Percentiles rank a stretch among this genome's conserved stretches.
Conservation (phyloP, 2,329 filamentous ascomycete genomes). For the Xylariaceae sp. region DNA sequence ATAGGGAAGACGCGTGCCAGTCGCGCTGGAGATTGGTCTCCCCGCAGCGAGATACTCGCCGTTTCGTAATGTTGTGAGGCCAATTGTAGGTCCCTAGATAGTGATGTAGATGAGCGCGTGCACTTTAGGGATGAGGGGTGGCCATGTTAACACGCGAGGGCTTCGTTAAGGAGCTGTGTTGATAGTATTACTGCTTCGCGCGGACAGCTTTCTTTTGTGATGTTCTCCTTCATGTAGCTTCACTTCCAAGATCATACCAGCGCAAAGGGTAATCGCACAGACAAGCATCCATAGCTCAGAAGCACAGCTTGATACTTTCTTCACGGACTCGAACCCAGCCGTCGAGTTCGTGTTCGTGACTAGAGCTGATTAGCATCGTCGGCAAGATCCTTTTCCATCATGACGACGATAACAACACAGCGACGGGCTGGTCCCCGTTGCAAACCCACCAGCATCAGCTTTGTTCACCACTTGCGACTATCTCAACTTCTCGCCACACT, state of each 20-base stretch:
- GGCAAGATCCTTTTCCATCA: slow-evolving; percentile 4
- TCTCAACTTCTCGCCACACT: slow-evolving; percentile 11
- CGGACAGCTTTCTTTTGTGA: slow-evolving; percentile 7
- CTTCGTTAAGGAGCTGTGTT: slow-evolving; percentile 1
- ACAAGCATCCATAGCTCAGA: background rate
- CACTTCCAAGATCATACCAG: background rate
- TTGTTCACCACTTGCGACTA: background rate
- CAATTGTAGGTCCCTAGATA: slow-evolving; percentile 10
- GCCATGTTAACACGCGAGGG: slow-evolving; percentile 3
- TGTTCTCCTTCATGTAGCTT: background rate
- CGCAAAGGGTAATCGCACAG: background rate
- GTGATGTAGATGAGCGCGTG: background rate
- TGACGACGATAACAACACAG: slow-evolving; percentile 8
- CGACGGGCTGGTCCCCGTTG: slow-evolving; percentile 10
- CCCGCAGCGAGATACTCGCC: slow-evolving; percentile 1
- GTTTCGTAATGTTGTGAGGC: slow-evolving; percentile 12
- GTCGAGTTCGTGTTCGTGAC: slow-evolving; percentile 2
- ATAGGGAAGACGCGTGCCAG: slow-evolving; percentile 17
- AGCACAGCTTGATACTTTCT: background rate
- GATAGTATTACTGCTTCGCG: slow-evolving; percentile 2
- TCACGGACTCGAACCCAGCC: background rate
- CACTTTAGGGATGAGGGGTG: background rate
- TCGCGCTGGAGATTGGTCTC: slow-evolving; percentile 7
- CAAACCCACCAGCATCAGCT: background rate
- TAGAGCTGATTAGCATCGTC: background rate